These are phyloP conservation scores for Saturnispora halmiae DNA, from an alignment of 805 yeast genomes.

Conservation along the genomic window DNA sequence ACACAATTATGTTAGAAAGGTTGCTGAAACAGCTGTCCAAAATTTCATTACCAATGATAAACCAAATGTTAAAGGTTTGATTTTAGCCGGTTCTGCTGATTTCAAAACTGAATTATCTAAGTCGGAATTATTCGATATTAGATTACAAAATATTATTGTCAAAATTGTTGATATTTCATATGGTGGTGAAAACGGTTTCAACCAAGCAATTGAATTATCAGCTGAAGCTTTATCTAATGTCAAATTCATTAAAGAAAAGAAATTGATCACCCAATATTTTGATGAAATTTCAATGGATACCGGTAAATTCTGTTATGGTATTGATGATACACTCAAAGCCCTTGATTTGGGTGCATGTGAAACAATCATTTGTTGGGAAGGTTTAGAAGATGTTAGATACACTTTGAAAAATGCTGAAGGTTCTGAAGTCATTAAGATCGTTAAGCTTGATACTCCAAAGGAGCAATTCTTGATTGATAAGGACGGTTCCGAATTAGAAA, in stretches of 20 bases:
- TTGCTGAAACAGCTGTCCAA: constrained; percentile 96
- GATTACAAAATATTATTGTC: constrained; percentile 79
- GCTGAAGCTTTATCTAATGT: constrained; percentile 97
- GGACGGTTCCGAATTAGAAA: constrained; percentile 85
- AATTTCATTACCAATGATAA: constrained; percentile 92
- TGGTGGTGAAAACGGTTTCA: constrained; percentile 99
- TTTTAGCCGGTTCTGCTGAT: constrained; percentile 98
- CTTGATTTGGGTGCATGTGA: constrained; percentile 95
- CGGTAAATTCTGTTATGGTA: constrained; percentile 96
- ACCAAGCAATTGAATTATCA: constrained; percentile 96
- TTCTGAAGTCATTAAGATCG: constrained; percentile 61
- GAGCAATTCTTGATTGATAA: constrained; percentile 73
- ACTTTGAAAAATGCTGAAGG: constrained; percentile 80
- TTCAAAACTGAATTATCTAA: constrained; percentile 90
- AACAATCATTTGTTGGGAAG: constrained; percentile 84
- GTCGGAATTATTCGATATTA: constrained; percentile 87
- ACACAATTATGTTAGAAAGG: constrained; percentile 96
- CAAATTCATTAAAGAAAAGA: constrained; percentile 97
- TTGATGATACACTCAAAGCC: constrained; percentile 93
- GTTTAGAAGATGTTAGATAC: constrained; percentile 76
- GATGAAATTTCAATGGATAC: constrained; percentile 97
- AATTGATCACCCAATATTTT: constrained; percentile 81
- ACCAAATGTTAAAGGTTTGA: constrained; percentile 87
- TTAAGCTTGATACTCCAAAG: constrained; percentile 62
- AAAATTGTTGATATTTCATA: constrained; percentile 94